phyloP scores from a whole-genome alignment of 768 basidiomycete genomes.

The Kwoniella sp. region DNA sequence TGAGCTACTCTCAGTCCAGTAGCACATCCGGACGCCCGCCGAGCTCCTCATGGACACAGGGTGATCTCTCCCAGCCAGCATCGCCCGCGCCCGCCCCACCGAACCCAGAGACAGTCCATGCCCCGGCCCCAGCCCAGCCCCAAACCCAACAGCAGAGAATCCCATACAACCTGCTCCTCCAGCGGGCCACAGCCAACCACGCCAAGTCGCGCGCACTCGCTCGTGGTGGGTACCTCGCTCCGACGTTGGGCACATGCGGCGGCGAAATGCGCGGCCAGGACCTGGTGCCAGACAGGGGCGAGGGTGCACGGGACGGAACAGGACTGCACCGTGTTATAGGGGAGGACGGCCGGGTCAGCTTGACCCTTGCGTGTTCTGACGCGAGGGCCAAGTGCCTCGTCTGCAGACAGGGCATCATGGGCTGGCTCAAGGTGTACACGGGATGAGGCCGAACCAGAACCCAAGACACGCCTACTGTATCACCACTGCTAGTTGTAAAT shows the following conservation, averaged over 20 bases:
- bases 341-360: background rate
- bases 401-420: conserved; percentile 16
- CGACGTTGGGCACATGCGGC: background rate
- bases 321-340: background rate
- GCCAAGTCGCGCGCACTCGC: conserved; percentile 13
- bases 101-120: no score
- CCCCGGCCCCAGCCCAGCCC: background rate
- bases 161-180: conserved; percentile 15
- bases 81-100: no score
- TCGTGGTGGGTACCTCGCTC: conserved; percentile 14
- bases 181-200: conserved; percentile 21
- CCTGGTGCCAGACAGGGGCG: background rate
- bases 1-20: no score
- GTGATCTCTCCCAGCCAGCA: no score
- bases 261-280: conserved; percentile 5
- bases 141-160: background rate
- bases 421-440: conserved; percentile 27
- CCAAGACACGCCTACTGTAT: no score
- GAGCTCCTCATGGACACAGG: no score
- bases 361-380: no score
- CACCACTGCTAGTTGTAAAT: no score
- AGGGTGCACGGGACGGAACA: background rate
- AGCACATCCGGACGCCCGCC: no score
- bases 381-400: no score
- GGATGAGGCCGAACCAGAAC: conserved; percentile 4